phyloP scores from a whole-genome alignment of 1,284 basidiomycete genomes.

The Heterobasidion parviporum region DNA sequence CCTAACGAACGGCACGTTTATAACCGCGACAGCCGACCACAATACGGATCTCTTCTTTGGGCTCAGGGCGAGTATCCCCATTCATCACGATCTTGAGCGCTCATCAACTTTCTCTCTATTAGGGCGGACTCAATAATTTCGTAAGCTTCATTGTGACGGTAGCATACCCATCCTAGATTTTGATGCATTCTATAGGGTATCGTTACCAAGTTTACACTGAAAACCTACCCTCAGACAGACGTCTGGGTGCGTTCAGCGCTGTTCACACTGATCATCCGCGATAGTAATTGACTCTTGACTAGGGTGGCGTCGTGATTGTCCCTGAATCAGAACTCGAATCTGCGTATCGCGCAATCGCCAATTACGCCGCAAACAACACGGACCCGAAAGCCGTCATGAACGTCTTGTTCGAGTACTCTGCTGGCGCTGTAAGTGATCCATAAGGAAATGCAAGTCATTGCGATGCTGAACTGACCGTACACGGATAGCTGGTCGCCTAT shows the following conservation, averaged over 20 bases:
- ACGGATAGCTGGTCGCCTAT: slow-evolving; percentile 11
- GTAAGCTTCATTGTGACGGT: slow-evolving; percentile 22
- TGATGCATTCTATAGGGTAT: slow-evolving; percentile 34
- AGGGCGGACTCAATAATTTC: slow-evolving; percentile 57
- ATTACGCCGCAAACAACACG: background rate
- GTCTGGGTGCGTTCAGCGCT: slow-evolving; percentile 41
- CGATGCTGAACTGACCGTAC: too few relatives aligned
- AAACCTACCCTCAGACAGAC: slow-evolving; percentile 42
- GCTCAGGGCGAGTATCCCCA: slow-evolving; percentile 25
- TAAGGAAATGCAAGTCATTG: slow-evolving; percentile 5
- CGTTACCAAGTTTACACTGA: slow-evolving; percentile 49
- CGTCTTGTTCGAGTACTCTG: background rate
- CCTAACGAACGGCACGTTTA: slow-evolving; percentile 30
- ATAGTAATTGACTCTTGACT: background rate
- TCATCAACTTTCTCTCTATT: background rate
- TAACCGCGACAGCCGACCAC: slow-evolving; percentile 17
- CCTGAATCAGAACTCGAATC: background rate
- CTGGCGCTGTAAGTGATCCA: background rate
- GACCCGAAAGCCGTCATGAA: background rate
- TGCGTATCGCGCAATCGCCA: background rate
- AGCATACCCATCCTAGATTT: background rate
- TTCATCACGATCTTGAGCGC: background rate
- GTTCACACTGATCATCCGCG: background rate
- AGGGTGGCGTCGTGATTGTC: background rate
- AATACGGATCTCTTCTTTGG: slow-evolving; percentile 29